These are phyloP conservation scores for Aphanomyces stellatus DNA, from an alignment of 352 stramenopile genomes.

Conservation along the genomic window DNA sequence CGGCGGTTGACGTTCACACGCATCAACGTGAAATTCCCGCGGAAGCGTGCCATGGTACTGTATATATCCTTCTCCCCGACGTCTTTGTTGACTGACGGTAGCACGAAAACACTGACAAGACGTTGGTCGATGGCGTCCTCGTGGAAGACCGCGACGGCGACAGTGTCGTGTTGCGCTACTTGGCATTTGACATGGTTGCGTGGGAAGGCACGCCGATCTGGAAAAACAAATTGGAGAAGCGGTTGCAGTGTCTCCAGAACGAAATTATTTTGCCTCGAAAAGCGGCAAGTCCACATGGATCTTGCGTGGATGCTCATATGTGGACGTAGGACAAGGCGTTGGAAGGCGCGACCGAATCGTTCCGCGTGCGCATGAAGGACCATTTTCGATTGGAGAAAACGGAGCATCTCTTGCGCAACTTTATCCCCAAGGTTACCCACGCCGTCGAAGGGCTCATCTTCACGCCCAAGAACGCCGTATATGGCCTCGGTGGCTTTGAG, in stretches of 20 bases:
- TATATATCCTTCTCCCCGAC: neutral
- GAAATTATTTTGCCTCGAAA: conserved; percentile 82
- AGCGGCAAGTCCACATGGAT: conserved; percentile 36
- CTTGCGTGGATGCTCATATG: neutral
- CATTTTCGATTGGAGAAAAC: conserved; percentile 82
- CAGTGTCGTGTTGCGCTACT: conserved; percentile 59
- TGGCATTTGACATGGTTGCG: conserved; percentile 79
- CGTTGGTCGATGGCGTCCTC: conserved; percentile 75
- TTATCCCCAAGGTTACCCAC: conserved; percentile 78
- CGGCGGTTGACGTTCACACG: conserved; percentile 79
- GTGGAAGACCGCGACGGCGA: conserved; percentile 79
- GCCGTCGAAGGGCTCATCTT: conserved; percentile 83
- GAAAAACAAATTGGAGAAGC: conserved; percentile 84
- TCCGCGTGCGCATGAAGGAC: conserved; percentile 85
- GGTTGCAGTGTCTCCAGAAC: conserved; percentile 81
- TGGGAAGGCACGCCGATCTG: conserved; percentile 68
- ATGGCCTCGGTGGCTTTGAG: conserved; percentile 81
- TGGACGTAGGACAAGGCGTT: conserved; percentile 52
- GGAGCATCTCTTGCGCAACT: conserved; percentile 79
- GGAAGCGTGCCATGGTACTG: conserved; percentile 50
- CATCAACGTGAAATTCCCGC: conserved; percentile 84
- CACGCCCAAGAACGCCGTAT: conserved; percentile 70
- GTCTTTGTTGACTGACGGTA: neutral
- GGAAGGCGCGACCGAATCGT: conserved; percentile 71
- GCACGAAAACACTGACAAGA: conserved; percentile 49